Evolutionary conservation across 202 grass and related monocot genomes (phyloP), one percentile per base, ranked within the genome.

Genomic region (Digitaria exilis): DNA sequence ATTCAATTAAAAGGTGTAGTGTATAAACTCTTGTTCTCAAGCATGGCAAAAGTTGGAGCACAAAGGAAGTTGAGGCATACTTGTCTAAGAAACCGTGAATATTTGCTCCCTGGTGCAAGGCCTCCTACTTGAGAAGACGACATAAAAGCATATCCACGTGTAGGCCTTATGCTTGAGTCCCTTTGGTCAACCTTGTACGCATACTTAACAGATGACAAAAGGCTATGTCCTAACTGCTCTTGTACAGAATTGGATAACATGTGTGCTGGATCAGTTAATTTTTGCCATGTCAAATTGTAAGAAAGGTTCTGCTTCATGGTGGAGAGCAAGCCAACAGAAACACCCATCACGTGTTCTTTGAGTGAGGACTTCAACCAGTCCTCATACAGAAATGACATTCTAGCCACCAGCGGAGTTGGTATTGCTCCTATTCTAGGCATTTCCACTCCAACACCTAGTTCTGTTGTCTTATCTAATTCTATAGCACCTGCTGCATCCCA

Each of bases 321-420:
- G 59, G 92, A 93, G 56, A 97, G 87, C 71, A 97, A 88, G 46
- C 95, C 92, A 82, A 97, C 76, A 85, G 90, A 97, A 75, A 94
- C 51, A 25, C 92, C 88, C 83, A 92, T 84, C 19, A 94, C 48
- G 17, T 78, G 88, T 74, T 89, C 90, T 85, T 91, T 97, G 45
- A 89, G 82, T 18, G 92, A 97, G 70, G 84, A 85, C 79, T 92
- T 92, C 21, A 94, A 90, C 86, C 76, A 90, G 58, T 92, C 79
- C 79, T 86, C 84, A 21, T 88, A 92, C 24, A 94, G 85, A 46
- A 94, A 82, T 75, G 92, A 97, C 63, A 94, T 59, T 71, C 82
- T 76, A 85, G 84, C 82, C 17, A 73, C 54, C 22, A 92, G 68
- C 25, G 88, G 95, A 84, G 86, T 87, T 29, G 88, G 84, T 69